These are phyloP conservation scores for Diplodia sapinea DNA, from an alignment of 2,329 filamentous ascomycete species.

Conservation along the genomic window DNA sequence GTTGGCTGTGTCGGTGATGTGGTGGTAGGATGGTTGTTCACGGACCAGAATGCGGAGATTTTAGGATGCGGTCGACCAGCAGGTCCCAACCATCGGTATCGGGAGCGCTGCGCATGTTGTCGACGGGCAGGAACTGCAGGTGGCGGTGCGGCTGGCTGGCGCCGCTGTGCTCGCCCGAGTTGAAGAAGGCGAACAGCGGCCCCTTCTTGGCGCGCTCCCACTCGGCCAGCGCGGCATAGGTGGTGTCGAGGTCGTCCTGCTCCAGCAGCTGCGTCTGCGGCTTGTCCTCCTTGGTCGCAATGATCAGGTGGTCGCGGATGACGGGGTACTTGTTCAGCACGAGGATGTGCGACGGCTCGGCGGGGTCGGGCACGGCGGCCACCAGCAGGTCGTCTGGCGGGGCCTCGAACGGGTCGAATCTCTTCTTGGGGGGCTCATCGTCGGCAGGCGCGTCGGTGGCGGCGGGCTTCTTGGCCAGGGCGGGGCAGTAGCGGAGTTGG, in stretches of 20 bases:
- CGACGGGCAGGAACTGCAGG: conserved; percentile 71
- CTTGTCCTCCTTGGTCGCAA: conserved; percentile 68
- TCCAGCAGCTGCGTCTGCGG: conserved; percentile 70
- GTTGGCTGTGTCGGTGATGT: not conserved
- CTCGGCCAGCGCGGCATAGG: conserved; percentile 66
- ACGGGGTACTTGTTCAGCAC: conserved; percentile 79
- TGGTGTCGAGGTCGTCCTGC: conserved; percentile 63
- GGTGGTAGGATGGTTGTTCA: not conserved
- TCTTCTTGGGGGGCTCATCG: conserved; percentile 34
- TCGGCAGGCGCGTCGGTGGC: conserved; percentile 32
- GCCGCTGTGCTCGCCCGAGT: conserved; percentile 70
- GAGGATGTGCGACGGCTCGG: conserved; percentile 61
- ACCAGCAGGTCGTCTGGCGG: conserved; percentile 62
- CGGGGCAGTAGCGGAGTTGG: conserved; percentile 73
- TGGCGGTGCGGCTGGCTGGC: conserved; percentile 76
- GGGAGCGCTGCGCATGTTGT: conserved; percentile 62
- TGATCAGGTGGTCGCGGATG: conserved; percentile 73
- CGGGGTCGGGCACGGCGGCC: conserved; percentile 53
- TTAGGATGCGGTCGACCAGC: conserved; percentile 54
- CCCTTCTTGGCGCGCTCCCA: conserved; percentile 51
- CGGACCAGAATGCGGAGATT: conserved; percentile 27
- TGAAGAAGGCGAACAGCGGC: conserved; percentile 70
- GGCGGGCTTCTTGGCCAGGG: conserved; percentile 69
- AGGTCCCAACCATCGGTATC: conserved; percentile 53
- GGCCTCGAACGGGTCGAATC: conserved; percentile 67